Evolutionary conservation across 1,139 yeast genomes (phyloP), one percentile per base, ranked within the genome.

Genomic region (Debaryomyces coudertii): DNA sequence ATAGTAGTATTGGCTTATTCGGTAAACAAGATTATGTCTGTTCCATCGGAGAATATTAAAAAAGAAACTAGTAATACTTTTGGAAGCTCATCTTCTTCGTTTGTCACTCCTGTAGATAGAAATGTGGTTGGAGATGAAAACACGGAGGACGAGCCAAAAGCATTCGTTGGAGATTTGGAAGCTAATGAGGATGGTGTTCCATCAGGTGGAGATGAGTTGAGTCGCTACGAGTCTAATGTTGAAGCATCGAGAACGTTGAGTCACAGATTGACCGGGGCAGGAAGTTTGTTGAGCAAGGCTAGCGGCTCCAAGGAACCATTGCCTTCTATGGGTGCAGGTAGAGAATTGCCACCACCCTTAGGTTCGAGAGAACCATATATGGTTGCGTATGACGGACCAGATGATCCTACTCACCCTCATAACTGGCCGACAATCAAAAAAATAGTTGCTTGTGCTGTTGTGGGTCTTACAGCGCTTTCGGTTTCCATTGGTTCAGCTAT

Each of bases 351-450:
- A 2, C 77, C 80, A 7, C 53, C 68, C 8, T 65, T 78, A 42
- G 85, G 85, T 2, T 77, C 74, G 43, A 63, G 72, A 31, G 79
- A 70, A 14, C 70, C 69, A 0, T 83, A 78, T 56, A 73, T 77
- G 2, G 89, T 83, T 1, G 64, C 81, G 1, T 83, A 71, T 55
- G 83, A 82, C 55, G 87, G 87, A 0, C 78, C 80, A 1, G 66
- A 77, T 43, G 88, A 83, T 56, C 87, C 87, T 3, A 42, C 64
- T 7, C 85, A 80, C 57, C 88, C 88, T 2, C 83, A 79, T 57
- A 83, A 83, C 56, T 83, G 86, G 86, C 53, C 79, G 0, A 27
- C 68, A 28, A 52, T 44, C 28, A 73, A 61, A 44, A 83, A 81
- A 55, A 25, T 75, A 1, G 16, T 59, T 7, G 65, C 69, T 9